Base-by-base conservation (phyloP, 2,329 filamentous ascomycete species). In the Pyricularia grisea region DNA sequence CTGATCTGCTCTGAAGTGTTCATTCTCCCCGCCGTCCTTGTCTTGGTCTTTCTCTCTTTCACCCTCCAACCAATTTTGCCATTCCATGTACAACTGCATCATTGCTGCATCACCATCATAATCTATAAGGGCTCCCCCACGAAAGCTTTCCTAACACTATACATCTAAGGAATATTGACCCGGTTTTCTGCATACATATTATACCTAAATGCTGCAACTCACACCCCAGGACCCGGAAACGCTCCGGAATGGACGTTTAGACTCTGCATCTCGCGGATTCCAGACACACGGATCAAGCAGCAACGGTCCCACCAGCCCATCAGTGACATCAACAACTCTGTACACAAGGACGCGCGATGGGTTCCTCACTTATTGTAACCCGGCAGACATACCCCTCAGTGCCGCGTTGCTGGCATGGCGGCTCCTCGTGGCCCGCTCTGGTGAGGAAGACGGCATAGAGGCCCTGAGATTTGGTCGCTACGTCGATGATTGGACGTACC, bases 371-470 rank as follows among this genome's bases (percentile, higher is more conserved):
- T 61, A 42, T 9, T 30, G 58, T 25, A 36, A 33, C 17, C 67
- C 67, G 6, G 31, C 67, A 4, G 31, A 50, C 1, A 65, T 68
- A 50, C 67, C 67, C 60, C 60, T 68, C 17, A 65, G 58, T 10
- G 67, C 67, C 9, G 60, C 55, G 2, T 25, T 68, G 20, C 30
- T 68, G 14, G 67, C 67, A 6, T 68, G 67, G 67, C 58, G 67
- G 25, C 60, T 68, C 23, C 31, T 68, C 6, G 36, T 68, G 23
- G 28, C 30, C 60, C 60, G 67, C 23, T 68, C 67, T 23, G 67
- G 67, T 20, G 67, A 65, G 17, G 67, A 68, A 28, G 67, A 68
- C 31, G 60, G 31, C 23, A 60, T 68, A 14, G 67, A 68, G 60
- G 55, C 60, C 33, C 61, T 68, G 9, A 63, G 28, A 4, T 20